Percentiles rank a stretch among this genome's conserved stretches.
phyloP scores from a whole-genome alignment of 2,329 filamentous ascomycete species.

The Penicillium sp. region DNA sequence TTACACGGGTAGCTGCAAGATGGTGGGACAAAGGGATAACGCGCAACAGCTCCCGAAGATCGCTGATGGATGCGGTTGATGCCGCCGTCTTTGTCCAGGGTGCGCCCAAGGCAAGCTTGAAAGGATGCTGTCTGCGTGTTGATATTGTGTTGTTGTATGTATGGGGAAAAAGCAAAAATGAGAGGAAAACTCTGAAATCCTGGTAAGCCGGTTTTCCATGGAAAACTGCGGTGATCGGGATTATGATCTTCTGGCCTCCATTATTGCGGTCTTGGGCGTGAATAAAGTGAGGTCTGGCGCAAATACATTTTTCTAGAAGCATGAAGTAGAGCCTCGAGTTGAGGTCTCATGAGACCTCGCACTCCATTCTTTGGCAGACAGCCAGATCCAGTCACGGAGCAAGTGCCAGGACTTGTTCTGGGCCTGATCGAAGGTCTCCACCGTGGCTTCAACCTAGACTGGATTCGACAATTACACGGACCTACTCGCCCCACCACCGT shows the following conservation, averaged over 20 bases:
- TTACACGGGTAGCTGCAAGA: constrained; percentile 5
- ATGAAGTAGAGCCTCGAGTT: background rate
- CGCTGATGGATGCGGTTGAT: background rate
- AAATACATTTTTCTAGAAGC: background rate
- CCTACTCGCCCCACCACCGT: no score
- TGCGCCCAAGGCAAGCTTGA: background rate
- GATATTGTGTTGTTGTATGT: background rate
- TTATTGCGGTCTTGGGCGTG: background rate
- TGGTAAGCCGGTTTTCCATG: background rate
- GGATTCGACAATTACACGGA: no score
- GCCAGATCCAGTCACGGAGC: no score
- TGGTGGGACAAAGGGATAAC: constrained; percentile 10
- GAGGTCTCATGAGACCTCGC: no score
- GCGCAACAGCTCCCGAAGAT: background rate
- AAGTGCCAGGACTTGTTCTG: no score
- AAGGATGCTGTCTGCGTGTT: background rate
- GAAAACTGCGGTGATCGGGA: no score
- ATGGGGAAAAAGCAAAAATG: background rate
- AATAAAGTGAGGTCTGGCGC: background rate
- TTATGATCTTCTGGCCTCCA: background rate
- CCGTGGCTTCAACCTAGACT: no score
- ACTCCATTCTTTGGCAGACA: no score
- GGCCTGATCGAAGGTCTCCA: no score
- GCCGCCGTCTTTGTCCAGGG: background rate
- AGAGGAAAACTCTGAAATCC: no score